Base-by-base conservation (phyloP, 176 grass and related monocot genomes). In the Cocos nucifera region DNA sequence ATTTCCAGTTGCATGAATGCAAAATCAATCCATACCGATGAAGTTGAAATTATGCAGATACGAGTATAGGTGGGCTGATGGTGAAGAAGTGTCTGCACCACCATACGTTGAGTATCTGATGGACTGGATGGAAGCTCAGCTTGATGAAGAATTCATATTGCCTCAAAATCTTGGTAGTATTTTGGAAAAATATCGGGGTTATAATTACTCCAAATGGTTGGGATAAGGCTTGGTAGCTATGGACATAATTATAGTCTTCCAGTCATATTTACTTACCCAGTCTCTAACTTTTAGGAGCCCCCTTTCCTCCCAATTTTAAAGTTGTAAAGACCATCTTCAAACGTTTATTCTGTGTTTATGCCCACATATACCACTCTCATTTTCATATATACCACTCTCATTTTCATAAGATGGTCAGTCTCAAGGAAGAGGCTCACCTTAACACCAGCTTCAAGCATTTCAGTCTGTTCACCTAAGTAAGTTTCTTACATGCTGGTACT, bases 391-490 rank as follows among this genome's bases (percentile, higher is more conserved):
- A 98, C 22, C 93, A 98, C 51, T 92, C 85, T 17, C 88, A 89
- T 72, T 98, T 98, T 59, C 88, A 98, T 69, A 92, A 98, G 88
- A 98, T 98, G 74, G 93, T 98, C 49, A 92, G 84, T 60, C 88
- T 92, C 57, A 98, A 98, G 75, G 93, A 98, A 76, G 93, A 92
- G 70, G 93, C 93, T 27, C 88, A 98, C 92, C 93, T 92, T 62
- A 98, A 98, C 50, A 98, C 93, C 48, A 92, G 93, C 82, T 98
- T 98, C 84, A 98, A 98, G 84, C 93, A 98, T 81, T 98, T 98
- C 84, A 98, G 92, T 81, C 79, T 92, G 54, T 92, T 92, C 67
- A 98, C 87, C 22, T 80, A 73, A 58, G 93, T 89, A 92, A 44
- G 79, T 61, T 39, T 25, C 16, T 25, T 10, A 2, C 9, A 9